Percentiles rank a stretch among this genome's conserved stretches.
phyloP scores from a whole-genome alignment of 176 grass and related monocot genomes.

The Sorghum bicolor region Sorghum_bicolor_NCBIv3 NC_012872.2:57475501-57476000 shows the following conservation, averaged over 20 bases:
- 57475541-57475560: constrained; percentile 1
- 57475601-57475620: background rate
- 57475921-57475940: background rate
- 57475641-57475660: background rate
- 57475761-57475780: background rate
- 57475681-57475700: background rate
- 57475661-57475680: background rate
- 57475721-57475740: background rate
- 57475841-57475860: background rate
- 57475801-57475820: background rate
- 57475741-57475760: background rate
- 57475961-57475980: background rate
- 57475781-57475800: background rate
- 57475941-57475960: background rate
- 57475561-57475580: background rate
- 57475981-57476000: background rate
- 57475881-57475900: constrained; percentile 6
- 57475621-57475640: background rate
- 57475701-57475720: background rate
- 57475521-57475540: background rate
- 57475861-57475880: background rate
- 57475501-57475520: background rate
- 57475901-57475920: background rate
- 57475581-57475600: background rate
- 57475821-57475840: background rate